Evolutionary conservation across 345 rosid genomes (phyloP).

Genomic region (Eucalyptus brandiana): DNA sequence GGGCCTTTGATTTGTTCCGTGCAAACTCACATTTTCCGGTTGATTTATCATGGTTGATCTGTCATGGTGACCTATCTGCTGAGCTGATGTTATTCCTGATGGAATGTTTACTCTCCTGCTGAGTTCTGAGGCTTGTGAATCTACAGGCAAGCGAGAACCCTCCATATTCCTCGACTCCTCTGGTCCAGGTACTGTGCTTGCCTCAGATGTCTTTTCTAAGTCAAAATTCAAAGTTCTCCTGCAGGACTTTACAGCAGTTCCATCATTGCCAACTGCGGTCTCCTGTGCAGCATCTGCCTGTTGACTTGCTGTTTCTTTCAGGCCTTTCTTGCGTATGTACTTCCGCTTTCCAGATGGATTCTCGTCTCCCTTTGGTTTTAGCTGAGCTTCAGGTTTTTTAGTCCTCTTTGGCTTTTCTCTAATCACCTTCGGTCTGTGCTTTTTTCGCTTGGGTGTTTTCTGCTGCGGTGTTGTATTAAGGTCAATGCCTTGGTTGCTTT

Average conservation of each 20-base stretch:
- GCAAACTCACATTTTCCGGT: background rate
- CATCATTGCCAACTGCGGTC: background rate
- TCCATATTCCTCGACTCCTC: background rate
- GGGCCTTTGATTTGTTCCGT: constrained; percentile 10
- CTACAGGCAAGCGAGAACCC: background rate
- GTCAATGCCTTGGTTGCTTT: constrained; percentile 30
- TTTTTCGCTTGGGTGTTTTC: constrained; percentile 53
- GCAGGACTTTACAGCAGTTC: constrained; percentile 23
- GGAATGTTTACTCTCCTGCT: background rate
- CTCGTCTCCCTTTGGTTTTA: background rate
- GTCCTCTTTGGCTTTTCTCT: constrained; percentile 42
- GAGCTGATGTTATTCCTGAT: constrained; percentile 1
- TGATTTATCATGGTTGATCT: constrained; percentile 14
- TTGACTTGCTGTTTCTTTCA: constrained; percentile 24
- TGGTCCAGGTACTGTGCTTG: background rate
- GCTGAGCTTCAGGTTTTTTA: constrained; percentile 20
- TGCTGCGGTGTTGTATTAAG: constrained; percentile 62
- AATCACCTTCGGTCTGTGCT: constrained; percentile 79
- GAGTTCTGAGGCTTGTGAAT: constrained; percentile 5
- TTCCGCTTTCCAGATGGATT: constrained; percentile 28
- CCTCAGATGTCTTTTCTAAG: constrained; percentile 14
- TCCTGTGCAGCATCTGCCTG: constrained; percentile 3
- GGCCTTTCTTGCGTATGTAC: constrained; percentile 18
- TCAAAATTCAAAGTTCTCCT: constrained; percentile 48
- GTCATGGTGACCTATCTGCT: constrained; percentile 15